Evolutionary conservation across 1,139 yeast genomes (phyloP), one percentile per base, ranked within the genome.

Genomic region (Pichia sp.): DNA sequence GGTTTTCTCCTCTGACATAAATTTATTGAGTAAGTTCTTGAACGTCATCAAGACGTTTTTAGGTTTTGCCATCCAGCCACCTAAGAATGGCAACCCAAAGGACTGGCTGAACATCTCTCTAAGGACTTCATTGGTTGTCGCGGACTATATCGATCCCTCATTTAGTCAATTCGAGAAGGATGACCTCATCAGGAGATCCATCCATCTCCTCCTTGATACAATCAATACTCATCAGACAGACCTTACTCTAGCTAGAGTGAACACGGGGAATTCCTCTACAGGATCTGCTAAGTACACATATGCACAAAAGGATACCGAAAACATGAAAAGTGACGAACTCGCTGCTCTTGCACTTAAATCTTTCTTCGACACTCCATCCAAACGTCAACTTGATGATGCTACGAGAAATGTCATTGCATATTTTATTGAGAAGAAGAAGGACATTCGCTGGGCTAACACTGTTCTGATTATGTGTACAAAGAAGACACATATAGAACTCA

Each of bases 401-500:
- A 59, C 67, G 1, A 47, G 45, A 13, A 50, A 60, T 2, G 47
- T 66, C 16, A 50, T 61, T n/a, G 41, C 47, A 3, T 64, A 53
- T 42, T 45, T 63, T 17, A 37, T 61, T 9, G 37, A 39, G 11
- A 39, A 48, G 12, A 36, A 43, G 7, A 36, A 38, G 9, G 54
- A 51, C 16, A 26, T 49, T 8, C 41, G 45, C 27, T 80, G 88
- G 88, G 66, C 75, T 3, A 64, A 69, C 20, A 58, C 67, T 3
- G 65, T 87, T 37, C 60, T 85, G 33, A 81, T 77, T 45, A 64
- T 77, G 45, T 72, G 85, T 40, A 75, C 86, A 10, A 72, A 75
- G 30, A 86, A 91, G 76, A 74, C 86, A 7, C 97, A 95, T 0
- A 94, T 91, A 14, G 96, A 87, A 53, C 64, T 86, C 43, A 66